Percentiles rank a stretch among this genome's conserved stretches.
phyloP scores from a whole-genome alignment of 352 stramenopile genomes.

The Pythium oligandrum region DNA sequence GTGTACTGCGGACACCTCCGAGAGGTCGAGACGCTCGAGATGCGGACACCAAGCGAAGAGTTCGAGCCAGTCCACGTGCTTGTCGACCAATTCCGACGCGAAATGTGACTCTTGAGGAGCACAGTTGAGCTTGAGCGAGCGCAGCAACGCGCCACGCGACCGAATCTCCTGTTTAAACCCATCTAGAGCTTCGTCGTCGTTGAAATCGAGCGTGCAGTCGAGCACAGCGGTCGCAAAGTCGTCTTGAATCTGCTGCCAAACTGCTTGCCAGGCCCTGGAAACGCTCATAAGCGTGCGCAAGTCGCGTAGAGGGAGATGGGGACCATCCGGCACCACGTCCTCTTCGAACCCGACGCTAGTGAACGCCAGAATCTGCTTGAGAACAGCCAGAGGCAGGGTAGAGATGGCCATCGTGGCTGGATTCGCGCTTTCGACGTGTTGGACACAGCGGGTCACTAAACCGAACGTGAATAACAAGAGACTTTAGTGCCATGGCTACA shows the following conservation, averaged over 20 bases:
- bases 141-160: too few relatives aligned
- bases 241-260: slow-evolving; percentile 8
- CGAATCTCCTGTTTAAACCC: too few relatives aligned
- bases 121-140: background rate
- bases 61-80: background rate
- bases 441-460: background rate
- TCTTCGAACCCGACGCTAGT: slow-evolving; percentile 3
- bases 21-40: slow-evolving; percentile 15
- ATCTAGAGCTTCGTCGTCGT: too few relatives aligned
- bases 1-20: slow-evolving; percentile 3
- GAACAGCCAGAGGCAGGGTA: slow-evolving; percentile 2
- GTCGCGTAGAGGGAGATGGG: slow-evolving; percentile 1
- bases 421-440: background rate
- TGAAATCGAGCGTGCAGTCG: too few relatives aligned
- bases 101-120: background rate
- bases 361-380: slow-evolving; percentile 14
- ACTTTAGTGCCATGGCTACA: too few relatives aligned
- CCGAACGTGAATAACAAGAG: too few relatives aligned
- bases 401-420: slow-evolving; percentile 1
- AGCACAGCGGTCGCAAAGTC: too few relatives aligned
- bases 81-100: background rate
- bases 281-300: slow-evolving; percentile 6
- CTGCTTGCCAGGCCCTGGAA: slow-evolving; percentile 4
- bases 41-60: slow-evolving; percentile 9
- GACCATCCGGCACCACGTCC: slow-evolving; percentile 4